These are phyloP conservation scores for Chenopodium album DNA, from an alignment of 148 eudicot genomes.

Conservation along the genomic window DNA sequence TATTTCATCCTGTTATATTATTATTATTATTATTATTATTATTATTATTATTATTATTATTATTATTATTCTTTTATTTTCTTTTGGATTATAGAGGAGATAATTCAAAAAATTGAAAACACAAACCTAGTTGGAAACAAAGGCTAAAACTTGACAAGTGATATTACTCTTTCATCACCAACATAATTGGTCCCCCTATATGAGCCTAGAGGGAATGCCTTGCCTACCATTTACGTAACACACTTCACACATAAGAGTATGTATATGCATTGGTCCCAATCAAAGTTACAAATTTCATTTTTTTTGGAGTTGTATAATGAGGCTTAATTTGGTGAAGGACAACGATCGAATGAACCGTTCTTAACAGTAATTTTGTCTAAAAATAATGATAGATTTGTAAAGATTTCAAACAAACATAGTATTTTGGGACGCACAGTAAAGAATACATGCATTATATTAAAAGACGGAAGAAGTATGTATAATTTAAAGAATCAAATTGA, in stretches of 20 bases:
- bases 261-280: conserved; percentile 2
- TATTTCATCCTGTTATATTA: too few species aligned
- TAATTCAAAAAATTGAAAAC: neutral
- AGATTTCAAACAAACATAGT: too few species aligned
- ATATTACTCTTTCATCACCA: neutral
- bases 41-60: too few species aligned
- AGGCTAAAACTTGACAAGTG: neutral
- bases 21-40: too few species aligned
- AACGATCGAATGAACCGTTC: too few species aligned
- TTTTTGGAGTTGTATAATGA: neutral
- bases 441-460: too few species aligned
- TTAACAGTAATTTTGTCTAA: too few species aligned
- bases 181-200: neutral
- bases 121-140: neutral
- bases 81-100: neutral
- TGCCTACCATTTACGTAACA: neutral
- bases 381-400: too few species aligned
- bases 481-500: too few species aligned
- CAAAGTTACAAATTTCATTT: neutral
- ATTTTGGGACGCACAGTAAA: too few species aligned
- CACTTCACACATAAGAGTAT: neutral
- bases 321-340: neutral
- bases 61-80: too few species aligned
- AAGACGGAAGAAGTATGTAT: too few species aligned
- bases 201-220: neutral